These are phyloP conservation scores for Zangia roseola DNA, from an alignment of 768 basidiomycete species.

Conservation along the genomic window DNA sequence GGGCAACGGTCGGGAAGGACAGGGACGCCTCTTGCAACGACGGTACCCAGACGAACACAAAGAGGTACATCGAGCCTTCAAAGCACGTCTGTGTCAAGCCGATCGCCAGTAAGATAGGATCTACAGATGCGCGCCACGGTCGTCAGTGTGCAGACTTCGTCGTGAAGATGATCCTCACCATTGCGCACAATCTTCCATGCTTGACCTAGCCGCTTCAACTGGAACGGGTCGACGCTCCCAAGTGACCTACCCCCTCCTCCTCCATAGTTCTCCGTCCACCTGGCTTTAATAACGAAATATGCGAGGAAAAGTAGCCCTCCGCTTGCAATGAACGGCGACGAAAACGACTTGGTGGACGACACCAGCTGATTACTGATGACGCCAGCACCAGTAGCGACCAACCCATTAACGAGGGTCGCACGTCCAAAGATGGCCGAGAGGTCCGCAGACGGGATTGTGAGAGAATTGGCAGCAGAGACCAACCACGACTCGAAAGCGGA, in stretches of 20 bases:
- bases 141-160: not conserved
- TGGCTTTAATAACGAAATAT: slow-evolving; percentile 53
- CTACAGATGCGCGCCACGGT: slow-evolving; percentile 31
- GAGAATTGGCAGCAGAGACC: slow-evolving; percentile 55
- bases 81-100: slow-evolving; percentile 79
- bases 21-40: slow-evolving; percentile 62
- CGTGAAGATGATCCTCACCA: slow-evolving; percentile 34
- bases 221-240: slow-evolving; percentile 40
- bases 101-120: slow-evolving; percentile 59
- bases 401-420: slow-evolving; percentile 70
- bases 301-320: slow-evolving; percentile 51
- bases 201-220: slow-evolving; percentile 49
- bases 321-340: slow-evolving; percentile 67
- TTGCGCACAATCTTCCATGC: slow-evolving; percentile 57
- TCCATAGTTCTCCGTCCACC: slow-evolving; percentile 75
- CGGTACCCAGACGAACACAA: slow-evolving; percentile 83
- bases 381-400: slow-evolving; percentile 68
- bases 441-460: slow-evolving; percentile 52
- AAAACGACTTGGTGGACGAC: slow-evolving; percentile 46
- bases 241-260: slow-evolving; percentile 32
- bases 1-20: slow-evolving; percentile 33
- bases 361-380: slow-evolving; percentile 68
- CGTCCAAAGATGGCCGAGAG: slow-evolving; percentile 71
- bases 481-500: slow-evolving; percentile 80
- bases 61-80: slow-evolving; percentile 83